Percentiles rank a stretch among this genome's conserved stretches.
Conservation (phyloP, 306 rosid species). For the Vachellia collinsii region DNA sequence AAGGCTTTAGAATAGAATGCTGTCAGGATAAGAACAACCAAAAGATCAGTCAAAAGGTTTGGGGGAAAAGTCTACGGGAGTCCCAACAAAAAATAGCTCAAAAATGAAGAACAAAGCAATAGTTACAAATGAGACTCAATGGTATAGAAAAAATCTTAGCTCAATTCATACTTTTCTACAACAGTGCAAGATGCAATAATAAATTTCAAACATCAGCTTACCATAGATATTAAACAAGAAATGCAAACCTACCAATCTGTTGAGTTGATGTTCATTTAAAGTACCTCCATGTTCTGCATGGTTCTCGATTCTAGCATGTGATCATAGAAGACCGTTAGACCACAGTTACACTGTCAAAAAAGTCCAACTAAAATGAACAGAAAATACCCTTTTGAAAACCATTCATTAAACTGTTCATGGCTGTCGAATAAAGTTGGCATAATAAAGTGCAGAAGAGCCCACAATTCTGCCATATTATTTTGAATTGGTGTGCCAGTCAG, state of each 20-base stretch:
- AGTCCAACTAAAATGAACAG: constrained; percentile 23
- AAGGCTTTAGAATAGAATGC: constrained; percentile 98
- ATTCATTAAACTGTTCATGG: constrained; percentile 98
- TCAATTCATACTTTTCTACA: constrained; percentile 23
- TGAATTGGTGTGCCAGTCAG: constrained; percentile 98
- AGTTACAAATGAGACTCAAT: constrained; percentile 21
- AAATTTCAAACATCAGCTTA: constrained; percentile 11
- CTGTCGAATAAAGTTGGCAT: constrained; percentile 99
- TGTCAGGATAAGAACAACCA: constrained; percentile 45
- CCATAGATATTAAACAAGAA: constrained; percentile 22
- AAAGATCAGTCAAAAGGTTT: constrained; percentile 33
- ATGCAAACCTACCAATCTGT: constrained; percentile 78
- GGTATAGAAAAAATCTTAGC: background rate
- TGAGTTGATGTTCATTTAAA: constrained; percentile 95
- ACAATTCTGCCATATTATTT: constrained; percentile 98
- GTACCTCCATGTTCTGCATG: constrained; percentile 99
- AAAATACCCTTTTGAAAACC: constrained; percentile 98
- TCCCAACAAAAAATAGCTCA: background rate
- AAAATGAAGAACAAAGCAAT: constrained; percentile 8
- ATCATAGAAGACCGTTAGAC: constrained; percentile 32
- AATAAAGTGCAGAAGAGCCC: constrained; percentile 98
- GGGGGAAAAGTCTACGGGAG: background rate
- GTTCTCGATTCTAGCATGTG: constrained; percentile 77
- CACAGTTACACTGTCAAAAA: constrained; percentile 24
- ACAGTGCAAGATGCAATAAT: background rate